phyloP scores from a whole-genome alignment of 768 basidiomycete genomes.

The Cyathus striatus region DNA sequence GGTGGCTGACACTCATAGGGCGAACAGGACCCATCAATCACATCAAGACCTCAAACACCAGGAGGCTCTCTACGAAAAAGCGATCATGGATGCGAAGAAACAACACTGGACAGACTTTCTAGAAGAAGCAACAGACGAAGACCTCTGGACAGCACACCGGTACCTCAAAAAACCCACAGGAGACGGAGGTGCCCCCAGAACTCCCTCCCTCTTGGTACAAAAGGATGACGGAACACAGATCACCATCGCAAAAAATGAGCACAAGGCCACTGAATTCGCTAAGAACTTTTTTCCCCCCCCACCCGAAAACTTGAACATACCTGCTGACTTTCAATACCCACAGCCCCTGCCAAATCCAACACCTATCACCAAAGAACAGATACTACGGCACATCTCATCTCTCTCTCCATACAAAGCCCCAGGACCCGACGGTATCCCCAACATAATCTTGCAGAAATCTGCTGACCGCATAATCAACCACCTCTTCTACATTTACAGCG shows the following conservation, averaged over 20 bases:
- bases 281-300: slow-evolving; percentile 8
- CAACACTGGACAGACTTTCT: slow-evolving; percentile 20
- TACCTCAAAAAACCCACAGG: slow-evolving; percentile 10
- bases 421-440: slow-evolving; percentile 20
- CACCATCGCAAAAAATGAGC: slow-evolving; percentile 1
- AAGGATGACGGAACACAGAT: background rate
- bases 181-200: slow-evolving; percentile 14
- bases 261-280: slow-evolving; percentile 5
- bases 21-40: slow-evolving; percentile 10
- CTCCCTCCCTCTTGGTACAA: slow-evolving; percentile 8
- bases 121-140: background rate
- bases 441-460: slow-evolving; percentile 13
- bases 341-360: slow-evolving; percentile 3
- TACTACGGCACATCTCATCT: slow-evolving; percentile 3
- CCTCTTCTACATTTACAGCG: slow-evolving; percentile 11
- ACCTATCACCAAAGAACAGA: slow-evolving; percentile 2
- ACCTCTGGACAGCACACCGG: slow-evolving; percentile 14
- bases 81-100: slow-evolving; percentile 12
- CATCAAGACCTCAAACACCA: slow-evolving; percentile 10
- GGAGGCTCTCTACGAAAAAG: slow-evolving; percentile 8
- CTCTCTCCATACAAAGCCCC: slow-evolving; percentile 15
- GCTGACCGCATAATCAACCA: slow-evolving; percentile 5
- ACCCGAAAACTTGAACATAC: background rate
- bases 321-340: slow-evolving; percentile 1
- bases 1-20: slow-evolving; percentile 1